A percentile compares a stretch with the other conserved stretches of the same genome.
phyloP scores from a whole-genome alignment of 805 yeast genomes.

The Yamadazyma ubonensis region DNA sequence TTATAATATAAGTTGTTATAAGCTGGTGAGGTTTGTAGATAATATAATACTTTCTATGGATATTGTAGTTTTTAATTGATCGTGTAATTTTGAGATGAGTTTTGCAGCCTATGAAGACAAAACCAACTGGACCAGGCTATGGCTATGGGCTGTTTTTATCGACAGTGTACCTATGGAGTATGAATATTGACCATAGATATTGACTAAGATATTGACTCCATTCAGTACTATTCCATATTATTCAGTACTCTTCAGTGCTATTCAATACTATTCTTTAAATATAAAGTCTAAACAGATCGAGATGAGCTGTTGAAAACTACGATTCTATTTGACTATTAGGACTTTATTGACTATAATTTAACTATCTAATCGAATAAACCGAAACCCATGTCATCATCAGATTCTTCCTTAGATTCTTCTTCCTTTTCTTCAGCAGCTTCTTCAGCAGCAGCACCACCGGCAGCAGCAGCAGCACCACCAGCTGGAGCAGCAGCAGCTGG shows the following conservation, averaged over 20 bases:
- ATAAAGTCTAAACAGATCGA: too few relatives aligned
- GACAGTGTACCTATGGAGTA: too few relatives aligned
- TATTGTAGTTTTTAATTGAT: not conserved
- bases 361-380: conserved; percentile 44
- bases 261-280: too few relatives aligned
- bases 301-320: too few relatives aligned
- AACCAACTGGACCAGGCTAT: too few relatives aligned
- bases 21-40: not conserved
- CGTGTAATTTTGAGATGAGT: not conserved
- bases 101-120: too few relatives aligned
- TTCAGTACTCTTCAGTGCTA: too few relatives aligned
- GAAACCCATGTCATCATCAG: conserved; percentile 46
- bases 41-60: not conserved
- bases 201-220: too few relatives aligned
- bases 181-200: too few relatives aligned
- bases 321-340: too few relatives aligned
- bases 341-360: conserved; percentile 1
- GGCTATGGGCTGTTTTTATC: too few relatives aligned
- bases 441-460: conserved; percentile 34
- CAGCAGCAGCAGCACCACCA: conserved; percentile 36
- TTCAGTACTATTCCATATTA: too few relatives aligned
- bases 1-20: conserved; percentile 1
- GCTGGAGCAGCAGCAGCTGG: conserved; percentile 44
- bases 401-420: conserved; percentile 35
- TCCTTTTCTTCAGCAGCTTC: conserved; percentile 33